Base-by-base conservation (phyloP, 139 green algal genomes). In the Closterium sp. region DNA sequence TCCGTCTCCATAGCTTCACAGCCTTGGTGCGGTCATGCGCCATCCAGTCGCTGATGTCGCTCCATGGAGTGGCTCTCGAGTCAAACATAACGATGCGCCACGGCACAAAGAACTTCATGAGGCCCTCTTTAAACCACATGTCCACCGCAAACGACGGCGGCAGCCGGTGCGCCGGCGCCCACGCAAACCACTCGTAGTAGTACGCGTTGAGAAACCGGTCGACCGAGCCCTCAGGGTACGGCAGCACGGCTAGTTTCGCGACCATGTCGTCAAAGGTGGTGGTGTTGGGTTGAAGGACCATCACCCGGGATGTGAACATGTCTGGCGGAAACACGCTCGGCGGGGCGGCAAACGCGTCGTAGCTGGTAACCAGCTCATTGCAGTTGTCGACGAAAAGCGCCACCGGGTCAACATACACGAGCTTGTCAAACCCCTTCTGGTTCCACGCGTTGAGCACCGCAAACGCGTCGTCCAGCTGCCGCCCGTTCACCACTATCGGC, bases 111-210 rank as follows among this genome's bases (percentile, higher is more conserved):
- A 92, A 92, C 88, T 93, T 93, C 90, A 93, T 93, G 6, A 93
- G 43, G 6, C 90, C 90, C 66, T 93, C 90, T 34, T 93, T 93
- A 25, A 93, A 93, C 90, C 90, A 93, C 90, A 93, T 93, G 81
- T 93, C 87, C 21, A 93, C 90, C 21, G 38, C 87, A 33, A 88
- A 93, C 33, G 88, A 93, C 66, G 31, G 43, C 32, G 87, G 87
- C 3, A 93, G 91, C 30, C 90, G 90, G 36, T 93, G 90, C 87
- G 33, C 87, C 4, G 88, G 23, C 34, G 90, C 93, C 33, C 33
- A 36, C 84, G 25, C 8, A 19, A 89, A 93, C 90, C 90, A 93
- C 33, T 90, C 87, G 87, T 92, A 88, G 34, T 89, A 93, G 66
- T 93, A 93, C 66, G 87, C 87, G 66, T 93, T 93, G 23, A 93